These are phyloP conservation scores for Inga leiocalycina DNA, from an alignment of 306 rosid genomes.

Conservation along the genomic window DNA sequence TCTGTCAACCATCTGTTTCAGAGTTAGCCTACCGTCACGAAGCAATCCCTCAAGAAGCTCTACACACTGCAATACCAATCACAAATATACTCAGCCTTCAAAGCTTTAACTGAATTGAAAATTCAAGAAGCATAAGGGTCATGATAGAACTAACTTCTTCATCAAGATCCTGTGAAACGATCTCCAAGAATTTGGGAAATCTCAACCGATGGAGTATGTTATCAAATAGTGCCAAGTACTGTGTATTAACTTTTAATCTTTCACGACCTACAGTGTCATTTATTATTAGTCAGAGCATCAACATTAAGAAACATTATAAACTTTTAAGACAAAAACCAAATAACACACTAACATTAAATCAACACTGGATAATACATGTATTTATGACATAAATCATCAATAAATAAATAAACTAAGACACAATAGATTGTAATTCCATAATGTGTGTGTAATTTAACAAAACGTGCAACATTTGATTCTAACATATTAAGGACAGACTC, in stretches of 20 bases:
- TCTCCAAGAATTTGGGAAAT: constrained; percentile 76
- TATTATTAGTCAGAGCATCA: neutral
- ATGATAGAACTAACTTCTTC: constrained; percentile 52
- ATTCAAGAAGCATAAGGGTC: constrained; percentile 24
- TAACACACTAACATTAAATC: neutral
- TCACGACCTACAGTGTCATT: constrained; percentile 41
- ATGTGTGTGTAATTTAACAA: neutral
- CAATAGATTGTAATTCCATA: neutral
- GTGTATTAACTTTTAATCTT: constrained; percentile 40
- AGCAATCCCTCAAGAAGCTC: constrained; percentile 78
- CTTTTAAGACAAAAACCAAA: neutral
- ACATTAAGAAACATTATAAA: neutral
- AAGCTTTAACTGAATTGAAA: constrained; percentile 18
- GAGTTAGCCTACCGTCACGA: constrained; percentile 82
- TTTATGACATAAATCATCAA: neutral
- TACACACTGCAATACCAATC: constrained; percentile 55
- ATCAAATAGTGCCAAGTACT: constrained; percentile 67
- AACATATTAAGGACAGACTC: neutral
- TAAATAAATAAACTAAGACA: neutral
- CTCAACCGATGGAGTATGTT: constrained; percentile 81
- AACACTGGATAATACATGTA: neutral
- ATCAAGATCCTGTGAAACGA: constrained; percentile 56
- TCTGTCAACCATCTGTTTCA: constrained; percentile 71
- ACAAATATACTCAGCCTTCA: constrained; percentile 6
- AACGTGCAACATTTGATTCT: neutral